Percentiles rank a stretch among this genome's conserved stretches.
Evolutionary conservation across 108 stramenopile species (phyloP).

Genomic region (Licmophora abbreviata): DNA sequence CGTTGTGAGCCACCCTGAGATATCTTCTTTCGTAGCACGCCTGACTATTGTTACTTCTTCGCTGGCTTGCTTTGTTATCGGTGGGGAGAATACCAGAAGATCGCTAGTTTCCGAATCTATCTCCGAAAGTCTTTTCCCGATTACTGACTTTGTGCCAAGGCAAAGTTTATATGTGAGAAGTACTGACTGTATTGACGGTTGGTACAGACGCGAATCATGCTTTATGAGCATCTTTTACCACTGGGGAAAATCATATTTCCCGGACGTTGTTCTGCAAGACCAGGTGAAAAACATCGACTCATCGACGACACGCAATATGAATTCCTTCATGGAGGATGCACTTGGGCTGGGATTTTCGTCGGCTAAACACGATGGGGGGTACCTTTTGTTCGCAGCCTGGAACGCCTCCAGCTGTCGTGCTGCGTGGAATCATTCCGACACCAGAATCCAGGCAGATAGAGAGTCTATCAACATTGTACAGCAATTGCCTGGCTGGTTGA

Average conservation of each 20-base stretch:
- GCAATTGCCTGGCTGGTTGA: constrained; percentile 4
- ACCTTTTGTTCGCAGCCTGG: constrained; percentile 70
- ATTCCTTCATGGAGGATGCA: constrained; percentile 15
- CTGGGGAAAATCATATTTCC: constrained; percentile 45
- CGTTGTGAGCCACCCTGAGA: constrained; percentile 13
- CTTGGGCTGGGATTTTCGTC: constrained; percentile 44
- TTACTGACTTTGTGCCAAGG: too few relatives aligned
- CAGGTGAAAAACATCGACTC: constrained; percentile 12
- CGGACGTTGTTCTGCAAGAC: constrained; percentile 13
- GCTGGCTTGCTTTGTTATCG: too few relatives aligned
- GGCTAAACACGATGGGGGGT: constrained; percentile 38
- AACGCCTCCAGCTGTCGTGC: constrained; percentile 31
- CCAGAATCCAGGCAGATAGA: constrained; percentile 1
- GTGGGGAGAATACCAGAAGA: too few relatives aligned
- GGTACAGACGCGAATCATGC: constrained; percentile 22
- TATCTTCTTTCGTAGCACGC: constrained; percentile 48
- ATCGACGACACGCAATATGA: constrained; percentile 1
- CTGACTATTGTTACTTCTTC: constrained; percentile 35
- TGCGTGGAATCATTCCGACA: not conserved
- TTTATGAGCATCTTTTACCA: constrained; percentile 58
- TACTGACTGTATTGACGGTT: constrained; percentile 1
- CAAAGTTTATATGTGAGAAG: constrained; percentile 1
- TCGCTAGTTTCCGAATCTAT: too few relatives aligned
- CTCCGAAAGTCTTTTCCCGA: too few relatives aligned
- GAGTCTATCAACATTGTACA: constrained; percentile 10